Evolutionary conservation across 1,139 yeast species (phyloP).

Genomic region (Nakaseomyces bracarensis): DNA sequence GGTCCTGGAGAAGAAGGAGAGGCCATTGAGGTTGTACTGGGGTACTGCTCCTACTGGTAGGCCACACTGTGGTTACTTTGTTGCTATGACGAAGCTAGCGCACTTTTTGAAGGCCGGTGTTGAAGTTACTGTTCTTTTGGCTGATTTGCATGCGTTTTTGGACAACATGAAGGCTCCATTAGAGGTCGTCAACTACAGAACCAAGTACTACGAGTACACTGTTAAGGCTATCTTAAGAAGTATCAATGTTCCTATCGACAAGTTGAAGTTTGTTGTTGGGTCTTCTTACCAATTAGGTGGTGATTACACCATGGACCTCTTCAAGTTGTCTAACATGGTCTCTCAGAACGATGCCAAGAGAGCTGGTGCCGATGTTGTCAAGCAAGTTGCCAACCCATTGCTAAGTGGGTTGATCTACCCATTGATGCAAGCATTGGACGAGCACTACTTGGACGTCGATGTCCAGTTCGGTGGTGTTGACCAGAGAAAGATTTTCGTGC

Average conservation of each 20-base stretch:
- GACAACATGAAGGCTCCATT: conserved; percentile 98
- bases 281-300: conserved; percentile 75
- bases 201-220: conserved; percentile 74
- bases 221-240: conserved; percentile 79
- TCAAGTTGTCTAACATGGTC: conserved; percentile 71
- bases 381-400: conserved; percentile 90
- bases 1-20: conserved; percentile 68
- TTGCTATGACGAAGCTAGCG: conserved; percentile 94
- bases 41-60: conserved; percentile 95
- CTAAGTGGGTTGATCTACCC: conserved; percentile 94
- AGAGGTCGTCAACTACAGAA: conserved; percentile 83
- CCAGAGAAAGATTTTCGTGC: conserved; percentile 93
- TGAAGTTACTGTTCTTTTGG: conserved; percentile 83
- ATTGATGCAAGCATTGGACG: conserved; percentile 97
- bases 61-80: conserved; percentile 98
- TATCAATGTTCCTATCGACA: conserved; percentile 86
- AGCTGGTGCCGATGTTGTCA: conserved; percentile 99
- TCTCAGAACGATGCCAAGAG: conserved; percentile 95
- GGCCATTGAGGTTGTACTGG: conserved; percentile 89
- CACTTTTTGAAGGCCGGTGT: conserved; percentile 94
- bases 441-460: conserved; percentile 79
- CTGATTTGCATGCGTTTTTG: conserved; percentile 95
- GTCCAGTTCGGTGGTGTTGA: conserved; percentile 99
- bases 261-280: conserved; percentile 75
- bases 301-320: conserved; percentile 81